Evolutionary conservation across 495 filamentous ascomycete species (phyloP).

Genomic region (Penicillium tannophilum): DNA sequence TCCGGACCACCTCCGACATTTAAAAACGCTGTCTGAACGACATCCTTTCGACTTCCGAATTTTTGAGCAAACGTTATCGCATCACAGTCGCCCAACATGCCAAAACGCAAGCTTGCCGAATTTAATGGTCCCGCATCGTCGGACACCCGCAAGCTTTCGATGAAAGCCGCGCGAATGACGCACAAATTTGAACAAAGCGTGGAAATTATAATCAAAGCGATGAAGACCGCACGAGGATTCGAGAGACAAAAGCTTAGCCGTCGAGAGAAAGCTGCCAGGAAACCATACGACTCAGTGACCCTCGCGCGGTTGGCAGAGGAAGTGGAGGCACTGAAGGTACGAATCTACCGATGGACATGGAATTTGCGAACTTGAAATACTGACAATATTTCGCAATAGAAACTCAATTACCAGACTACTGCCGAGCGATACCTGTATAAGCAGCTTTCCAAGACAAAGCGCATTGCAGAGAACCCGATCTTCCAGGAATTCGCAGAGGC

Average conservation of each 20-base stretch:
- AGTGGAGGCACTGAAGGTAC: conserved; percentile 73
- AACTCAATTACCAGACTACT: conserved; percentile 64
- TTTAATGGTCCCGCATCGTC: conserved; percentile 22
- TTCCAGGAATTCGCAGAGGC: conserved; percentile 43
- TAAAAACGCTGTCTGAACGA: not conserved
- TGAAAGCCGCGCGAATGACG: conserved; percentile 46
- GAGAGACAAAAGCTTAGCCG: conserved; percentile 87
- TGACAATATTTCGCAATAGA: conserved; percentile 25
- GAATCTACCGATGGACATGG: not conserved
- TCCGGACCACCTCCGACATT: conserved; percentile 3
- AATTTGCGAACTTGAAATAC: not conserved
- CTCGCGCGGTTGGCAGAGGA: conserved; percentile 69
- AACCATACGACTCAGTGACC: conserved; percentile 40
- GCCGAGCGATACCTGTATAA: conserved; percentile 75
- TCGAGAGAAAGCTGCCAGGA: conserved; percentile 66
- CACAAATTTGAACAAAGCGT: conserved; percentile 60
- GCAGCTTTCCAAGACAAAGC: conserved; percentile 71
- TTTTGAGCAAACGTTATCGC: not conserved
- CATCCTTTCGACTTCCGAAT: conserved; percentile 2
- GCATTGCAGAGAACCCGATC: conserved; percentile 56
- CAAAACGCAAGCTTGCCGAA: conserved; percentile 52
- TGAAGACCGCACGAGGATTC: conserved; percentile 83
- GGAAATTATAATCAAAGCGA: conserved; percentile 61
- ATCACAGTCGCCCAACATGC: conserved; percentile 30
- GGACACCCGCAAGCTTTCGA: conserved; percentile 29